Base-by-base conservation (phyloP, 192 early-diverging fungal species). In the Entophlyctis luteolus region DNA sequence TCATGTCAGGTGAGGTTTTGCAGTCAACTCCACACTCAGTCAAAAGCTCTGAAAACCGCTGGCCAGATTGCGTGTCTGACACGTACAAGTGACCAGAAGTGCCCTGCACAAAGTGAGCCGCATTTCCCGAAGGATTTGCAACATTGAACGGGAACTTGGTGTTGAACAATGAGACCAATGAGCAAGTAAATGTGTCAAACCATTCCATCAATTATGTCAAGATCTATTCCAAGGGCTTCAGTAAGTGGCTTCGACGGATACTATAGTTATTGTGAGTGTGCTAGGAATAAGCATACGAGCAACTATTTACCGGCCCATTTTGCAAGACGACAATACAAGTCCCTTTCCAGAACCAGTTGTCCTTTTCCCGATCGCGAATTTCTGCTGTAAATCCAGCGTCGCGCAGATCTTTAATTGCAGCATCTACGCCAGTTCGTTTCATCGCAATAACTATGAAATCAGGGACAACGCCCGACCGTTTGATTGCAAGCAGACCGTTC, bases 131-230 rank as follows among this genome's bases (percentile, higher is more conserved):
- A 22, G 55, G 4, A 33, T 70, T 37, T 20, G 71, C 65, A 18
- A 77, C 76, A 36, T 77, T 77, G 48, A 77, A 77, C 4, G 76
- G 76, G 48, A 70, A 77, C 50, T 55, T 42, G 39, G 22, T 50
- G 10, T 8, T 46, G 22, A 50, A 46, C 39, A 59, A 50, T 20
- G 38, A 23, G 20, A 59, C 6, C 6, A 14, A 34, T 14, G 6
- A 8, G 6, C 18, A 50, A 8, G 20, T 6, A 23, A 52, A 27
- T 10, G 23, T 8, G 23, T 27, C 22, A 6, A 18, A 52, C 50
- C 76, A 77, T 77, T n/a, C 55, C 76, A 10, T 73, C 68, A 75
- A 70, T 67, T 22, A 70, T 48, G 29, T 70, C 37, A 0, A 70
- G 14, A 22, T 29, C 42, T 46, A 2, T 42, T 29, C 62, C 68